Conservation (phyloP, 805 yeast species). For the Metschnikowia continentalis region DNA sequence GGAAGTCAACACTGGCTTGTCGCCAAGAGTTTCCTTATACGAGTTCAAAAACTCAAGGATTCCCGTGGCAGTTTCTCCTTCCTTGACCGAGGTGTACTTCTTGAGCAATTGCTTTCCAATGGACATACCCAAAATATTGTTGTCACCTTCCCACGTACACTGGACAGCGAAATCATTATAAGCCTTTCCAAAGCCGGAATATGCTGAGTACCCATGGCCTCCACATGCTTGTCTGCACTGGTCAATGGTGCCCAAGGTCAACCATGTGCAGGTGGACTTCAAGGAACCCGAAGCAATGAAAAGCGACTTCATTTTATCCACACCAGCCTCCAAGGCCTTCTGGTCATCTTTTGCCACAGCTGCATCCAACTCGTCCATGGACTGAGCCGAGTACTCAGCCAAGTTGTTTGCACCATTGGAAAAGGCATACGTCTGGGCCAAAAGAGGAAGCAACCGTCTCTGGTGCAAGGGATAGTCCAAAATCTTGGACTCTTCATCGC, state of each 20-base stretch:
- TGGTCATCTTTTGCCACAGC: conserved; percentile 50
- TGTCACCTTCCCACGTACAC: conserved; percentile 98
- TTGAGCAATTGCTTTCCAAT: conserved; percentile 76
- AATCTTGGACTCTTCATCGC: conserved; percentile 59
- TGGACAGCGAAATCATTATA: conserved; percentile 95
- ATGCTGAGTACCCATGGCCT: conserved; percentile 94
- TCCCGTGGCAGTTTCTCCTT: conserved; percentile 40
- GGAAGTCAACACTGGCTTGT: conserved; percentile 27
- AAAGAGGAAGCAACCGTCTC: conserved; percentile 77
- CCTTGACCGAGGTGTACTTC: conserved; percentile 36
- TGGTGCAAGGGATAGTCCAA: conserved; percentile 89
- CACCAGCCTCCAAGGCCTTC: conserved; percentile 40
- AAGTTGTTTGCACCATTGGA: conserved; percentile 67
- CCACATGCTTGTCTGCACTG: conserved; percentile 93
- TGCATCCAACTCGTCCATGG: conserved; percentile 51
- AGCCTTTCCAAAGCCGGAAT: conserved; percentile 85
- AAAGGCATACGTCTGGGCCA: conserved; percentile 75
- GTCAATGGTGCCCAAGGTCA: conserved; percentile 72
- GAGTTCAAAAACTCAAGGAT: conserved; percentile 42
- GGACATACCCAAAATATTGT: conserved; percentile 77
- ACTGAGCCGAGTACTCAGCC: conserved; percentile 45
- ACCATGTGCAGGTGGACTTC: conserved; percentile 89
- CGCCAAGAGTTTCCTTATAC: conserved; percentile 23
- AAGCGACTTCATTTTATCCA: conserved; percentile 65
- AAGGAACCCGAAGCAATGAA: conserved; percentile 84